A percentile compares a stretch with the other conserved stretches of the same genome.
These are phyloP conservation scores for Salix koriyanagi DNA, from an alignment of 345 rosid species.

Conservation along the genomic window DNA sequence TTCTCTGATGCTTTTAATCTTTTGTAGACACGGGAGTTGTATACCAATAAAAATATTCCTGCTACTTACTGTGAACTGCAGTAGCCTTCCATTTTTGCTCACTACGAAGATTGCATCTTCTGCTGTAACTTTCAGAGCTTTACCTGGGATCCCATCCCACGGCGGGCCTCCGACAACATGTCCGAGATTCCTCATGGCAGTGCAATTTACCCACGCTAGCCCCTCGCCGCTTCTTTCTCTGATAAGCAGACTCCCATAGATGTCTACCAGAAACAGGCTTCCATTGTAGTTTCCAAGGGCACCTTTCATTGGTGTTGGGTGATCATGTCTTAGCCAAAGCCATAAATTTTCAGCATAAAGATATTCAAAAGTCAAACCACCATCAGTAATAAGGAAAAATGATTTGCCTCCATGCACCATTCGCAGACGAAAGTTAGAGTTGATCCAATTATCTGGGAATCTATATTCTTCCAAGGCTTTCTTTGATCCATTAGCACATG, in stretches of 20 bases:
- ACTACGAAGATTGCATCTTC: constrained; percentile 67
- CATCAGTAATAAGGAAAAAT: constrained; percentile 50
- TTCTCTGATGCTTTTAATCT: constrained; percentile 1
- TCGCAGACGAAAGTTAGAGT: constrained; percentile 44
- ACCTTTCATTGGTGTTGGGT: constrained; percentile 54
- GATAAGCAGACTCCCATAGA: constrained; percentile 45
- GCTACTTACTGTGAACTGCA: constrained; percentile 57
- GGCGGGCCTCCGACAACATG: constrained; percentile 59
- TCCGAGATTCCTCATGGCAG: constrained; percentile 50
- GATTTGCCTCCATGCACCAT: constrained; percentile 54
- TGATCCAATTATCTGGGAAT: constrained; percentile 39
- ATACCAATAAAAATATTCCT: not conserved
- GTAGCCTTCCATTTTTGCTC: constrained; percentile 53
- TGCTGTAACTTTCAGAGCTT: constrained; percentile 39
- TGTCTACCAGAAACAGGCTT: constrained; percentile 55
- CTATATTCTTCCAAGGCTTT: constrained; percentile 22
- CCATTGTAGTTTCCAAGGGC: constrained; percentile 61
- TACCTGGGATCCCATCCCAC: constrained; percentile 57
- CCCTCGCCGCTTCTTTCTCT: constrained; percentile 51
- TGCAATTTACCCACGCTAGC: constrained; percentile 57
- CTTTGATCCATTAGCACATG: constrained; percentile 10
- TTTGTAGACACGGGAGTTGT: not conserved
- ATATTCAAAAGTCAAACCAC: constrained; percentile 55
- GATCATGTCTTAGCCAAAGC: constrained; percentile 70
- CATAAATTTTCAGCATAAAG: constrained; percentile 51